A percentile compares a stretch with the other conserved stretches of the same genome.
Evolutionary conservation across 331 rosid species (phyloP).

Genomic region (Pyrus hybrid): DNA sequence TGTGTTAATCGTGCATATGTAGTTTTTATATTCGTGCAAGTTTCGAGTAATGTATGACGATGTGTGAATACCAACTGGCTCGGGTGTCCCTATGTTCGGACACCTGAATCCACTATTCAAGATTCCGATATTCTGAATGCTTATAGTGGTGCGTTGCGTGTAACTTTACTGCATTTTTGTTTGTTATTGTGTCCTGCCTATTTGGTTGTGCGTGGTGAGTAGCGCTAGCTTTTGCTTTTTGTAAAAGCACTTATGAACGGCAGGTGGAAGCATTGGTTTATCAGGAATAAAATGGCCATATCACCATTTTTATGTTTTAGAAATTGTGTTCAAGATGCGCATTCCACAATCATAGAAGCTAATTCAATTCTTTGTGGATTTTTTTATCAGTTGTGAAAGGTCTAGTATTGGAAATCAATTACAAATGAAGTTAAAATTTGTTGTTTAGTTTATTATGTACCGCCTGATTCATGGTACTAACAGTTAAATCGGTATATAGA

Average conservation of each 20-base stretch:
- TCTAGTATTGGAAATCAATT: too few species aligned
- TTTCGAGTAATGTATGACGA: background rate
- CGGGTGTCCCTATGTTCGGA: background rate
- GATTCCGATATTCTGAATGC: slow-evolving; percentile 3
- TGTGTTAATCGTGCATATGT: too few species aligned
- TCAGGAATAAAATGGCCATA: too few species aligned
- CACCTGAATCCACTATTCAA: slow-evolving; percentile 7
- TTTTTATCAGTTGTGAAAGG: too few species aligned
- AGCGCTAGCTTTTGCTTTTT: slow-evolving; percentile 15
- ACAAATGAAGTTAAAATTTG: too few species aligned
- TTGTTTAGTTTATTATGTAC: background rate
- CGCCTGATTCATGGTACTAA: too few species aligned
- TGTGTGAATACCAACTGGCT: background rate
- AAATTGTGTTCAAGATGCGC: background rate
- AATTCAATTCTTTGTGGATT: background rate
- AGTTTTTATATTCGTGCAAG: background rate
- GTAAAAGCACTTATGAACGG: background rate
- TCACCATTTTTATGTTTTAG: background rate
- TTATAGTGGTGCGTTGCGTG: background rate
- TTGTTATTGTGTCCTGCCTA: slow-evolving; percentile 13
- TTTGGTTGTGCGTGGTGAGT: slow-evolving; percentile 11
- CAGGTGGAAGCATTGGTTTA: background rate
- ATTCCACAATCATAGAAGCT: background rate
- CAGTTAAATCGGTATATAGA: too few species aligned
- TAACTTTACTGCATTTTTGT: slow-evolving; percentile 3